Base-by-base conservation (phyloP, 1,284 basidiomycete species). In the Rhizoctonia solani region DNA sequence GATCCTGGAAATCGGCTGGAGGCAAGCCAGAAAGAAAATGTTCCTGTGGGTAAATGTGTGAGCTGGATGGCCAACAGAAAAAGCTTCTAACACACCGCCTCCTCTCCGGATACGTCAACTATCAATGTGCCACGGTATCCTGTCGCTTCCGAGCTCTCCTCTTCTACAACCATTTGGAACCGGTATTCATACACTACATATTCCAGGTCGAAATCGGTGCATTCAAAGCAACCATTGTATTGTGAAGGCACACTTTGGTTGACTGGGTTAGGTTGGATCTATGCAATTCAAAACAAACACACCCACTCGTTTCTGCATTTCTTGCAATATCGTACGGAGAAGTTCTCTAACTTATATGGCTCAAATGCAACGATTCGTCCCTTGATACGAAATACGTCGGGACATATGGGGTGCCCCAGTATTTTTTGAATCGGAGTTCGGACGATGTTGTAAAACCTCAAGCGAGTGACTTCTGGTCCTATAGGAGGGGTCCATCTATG, bases 391-490 rank as follows among this genome's bases (percentile, higher is more conserved):
- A 63, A 63, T 41, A 63, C 30, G 9, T 63, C 59, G 23, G 59
- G 59, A 32, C 59, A 63, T 13, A 47, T 39, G 32, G 34, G 32
- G 21, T 63, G 59, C 3, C 59, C 59, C 21, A 63, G 27, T 11
- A 63, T 30, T 44, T 63, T 34, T 41, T 52, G 49, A 14, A 63
- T 50, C 4, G 59, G 59, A n/a, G 59, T 63, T 25, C 52, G 59
- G 11, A 52, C 47, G 34, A 63, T 42, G 37, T 63, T 63, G 3
- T 63, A 23, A 37, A 41, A 52, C 25, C 39, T 21, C 13, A 63
- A 34, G 13, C 59, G 47, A 30, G 59, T 63, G 27, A 63, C 19
- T 9, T 32, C 19, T 25, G 59, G 25, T 30, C 47, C 59, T 63
- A 23, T 32, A 11, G 11, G 32, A 11, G 32, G 4, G 32, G 11